A percentile compares a stretch with the other conserved stretches of the same genome.
Conservation (phyloP, 257 asterid species). For the Solanum corneliomulleri region DNA sequence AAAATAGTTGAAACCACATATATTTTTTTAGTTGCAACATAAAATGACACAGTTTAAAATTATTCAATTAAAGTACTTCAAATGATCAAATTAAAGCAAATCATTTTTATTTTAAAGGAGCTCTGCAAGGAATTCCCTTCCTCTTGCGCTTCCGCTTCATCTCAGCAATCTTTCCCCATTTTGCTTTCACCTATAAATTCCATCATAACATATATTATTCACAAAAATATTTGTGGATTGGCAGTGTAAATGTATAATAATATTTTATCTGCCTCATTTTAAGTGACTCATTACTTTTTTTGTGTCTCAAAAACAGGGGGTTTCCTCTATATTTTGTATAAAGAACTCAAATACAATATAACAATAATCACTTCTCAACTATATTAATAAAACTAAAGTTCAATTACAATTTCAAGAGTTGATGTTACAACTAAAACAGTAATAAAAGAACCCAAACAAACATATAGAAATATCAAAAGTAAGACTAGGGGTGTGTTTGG, state of each 20-base stretch:
- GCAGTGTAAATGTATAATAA: neutral
- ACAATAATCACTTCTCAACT: neutral
- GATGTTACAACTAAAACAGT: neutral
- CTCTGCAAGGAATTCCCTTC: conserved; percentile 4
- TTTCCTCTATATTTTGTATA: neutral
- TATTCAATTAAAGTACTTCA: neutral
- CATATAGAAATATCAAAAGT: neutral
- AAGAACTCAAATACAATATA: neutral
- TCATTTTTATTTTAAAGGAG: neutral
- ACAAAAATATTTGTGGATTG: neutral
- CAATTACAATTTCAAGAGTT: neutral
- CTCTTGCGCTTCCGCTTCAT: neutral
- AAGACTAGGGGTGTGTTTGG: neutral
- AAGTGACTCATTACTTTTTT: too few species aligned
- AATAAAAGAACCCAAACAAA: neutral
- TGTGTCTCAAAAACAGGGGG: neutral
- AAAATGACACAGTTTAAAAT: neutral
- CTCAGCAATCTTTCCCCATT: neutral
- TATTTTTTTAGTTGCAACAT: too few species aligned
- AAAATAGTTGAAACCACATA: too few species aligned
- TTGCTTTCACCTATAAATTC: conserved; percentile 5
- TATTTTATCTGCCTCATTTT: neutral
- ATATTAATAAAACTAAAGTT: too few species aligned
- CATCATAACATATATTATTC: neutral
- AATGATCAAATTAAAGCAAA: neutral